phyloP scores from a whole-genome alignment of 352 stramenopile species.

The Achlya hypogyna region DNA sequence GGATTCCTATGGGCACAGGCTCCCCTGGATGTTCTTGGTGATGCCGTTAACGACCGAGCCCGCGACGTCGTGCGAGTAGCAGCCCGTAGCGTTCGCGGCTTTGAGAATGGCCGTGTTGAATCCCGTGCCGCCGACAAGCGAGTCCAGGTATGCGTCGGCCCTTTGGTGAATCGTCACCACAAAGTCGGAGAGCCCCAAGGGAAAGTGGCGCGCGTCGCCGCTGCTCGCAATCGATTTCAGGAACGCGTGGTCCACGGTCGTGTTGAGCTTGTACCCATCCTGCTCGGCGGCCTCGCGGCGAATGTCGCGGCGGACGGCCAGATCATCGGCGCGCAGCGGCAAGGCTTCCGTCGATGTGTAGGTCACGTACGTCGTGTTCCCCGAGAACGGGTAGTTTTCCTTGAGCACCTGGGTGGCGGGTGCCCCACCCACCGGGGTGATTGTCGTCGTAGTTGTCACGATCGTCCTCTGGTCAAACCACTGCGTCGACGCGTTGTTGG shows the following conservation, averaged over 20 bases:
- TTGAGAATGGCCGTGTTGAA: slow-evolving; percentile 25
- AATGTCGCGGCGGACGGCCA: background rate
- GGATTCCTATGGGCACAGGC: slow-evolving; percentile 1
- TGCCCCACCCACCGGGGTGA: slow-evolving; percentile 15
- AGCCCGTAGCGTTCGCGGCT: slow-evolving; percentile 25
- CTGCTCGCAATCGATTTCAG: slow-evolving; percentile 21
- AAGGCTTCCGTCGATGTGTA: slow-evolving; percentile 2
- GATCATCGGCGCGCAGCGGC: background rate
- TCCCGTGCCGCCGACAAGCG: slow-evolving; percentile 32
- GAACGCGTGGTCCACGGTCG: slow-evolving; percentile 35
- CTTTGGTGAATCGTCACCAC: slow-evolving; percentile 27
- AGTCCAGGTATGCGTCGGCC: slow-evolving; percentile 28
- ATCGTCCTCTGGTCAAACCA: slow-evolving; percentile 35
- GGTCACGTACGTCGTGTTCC: slow-evolving; percentile 36
- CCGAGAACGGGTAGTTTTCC: slow-evolving; percentile 46
- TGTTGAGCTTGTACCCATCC: slow-evolving; percentile 34
- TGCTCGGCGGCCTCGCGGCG: slow-evolving; percentile 6
- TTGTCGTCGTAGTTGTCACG: slow-evolving; percentile 29
- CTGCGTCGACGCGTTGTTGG: slow-evolving; percentile 34
- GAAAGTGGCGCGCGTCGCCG: slow-evolving; percentile 21
- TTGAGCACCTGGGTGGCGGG: background rate
- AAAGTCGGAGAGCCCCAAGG: slow-evolving; percentile 23
- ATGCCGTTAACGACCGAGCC: slow-evolving; percentile 21
- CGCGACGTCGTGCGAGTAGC: slow-evolving; percentile 26
- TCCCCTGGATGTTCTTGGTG: slow-evolving; percentile 19